Percentiles rank a stretch among this genome's conserved stretches.
phyloP scores from a whole-genome alignment of 768 basidiomycete genomes.

The Mycena pura region DNA sequence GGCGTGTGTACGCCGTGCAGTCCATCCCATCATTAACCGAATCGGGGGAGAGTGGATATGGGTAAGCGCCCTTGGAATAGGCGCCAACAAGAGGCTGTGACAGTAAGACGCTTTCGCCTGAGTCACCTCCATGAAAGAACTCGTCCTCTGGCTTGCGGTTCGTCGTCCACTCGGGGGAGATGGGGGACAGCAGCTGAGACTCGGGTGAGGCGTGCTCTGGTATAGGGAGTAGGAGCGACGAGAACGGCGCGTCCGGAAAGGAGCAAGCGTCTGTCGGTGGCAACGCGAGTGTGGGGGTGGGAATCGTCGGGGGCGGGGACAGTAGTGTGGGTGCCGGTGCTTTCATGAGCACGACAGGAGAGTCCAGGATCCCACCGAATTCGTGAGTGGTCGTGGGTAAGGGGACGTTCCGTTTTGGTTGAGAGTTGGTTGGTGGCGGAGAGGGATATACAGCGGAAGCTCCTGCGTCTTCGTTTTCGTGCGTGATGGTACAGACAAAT shows the following conservation, averaged over 20 bases:
- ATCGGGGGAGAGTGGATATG: neutral
- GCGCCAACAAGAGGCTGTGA: conserved; percentile 9
- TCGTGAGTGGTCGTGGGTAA: conserved; percentile 12
- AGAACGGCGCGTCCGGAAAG: neutral
- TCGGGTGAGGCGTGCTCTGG: conserved; percentile 5
- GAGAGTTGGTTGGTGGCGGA: conserved; percentile 19
- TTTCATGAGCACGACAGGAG: conserved; percentile 17
- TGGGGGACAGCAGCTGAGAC: conserved; percentile 22
- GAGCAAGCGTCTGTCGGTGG: conserved; percentile 1
- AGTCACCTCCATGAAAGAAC: neutral
- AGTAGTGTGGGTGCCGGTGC: neutral
- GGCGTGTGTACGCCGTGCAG: neutral
- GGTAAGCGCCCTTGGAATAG: conserved; percentile 1
- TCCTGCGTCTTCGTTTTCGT: conserved; percentile 5
- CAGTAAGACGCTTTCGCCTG: conserved; percentile 18
- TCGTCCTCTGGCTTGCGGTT: conserved; percentile 7
- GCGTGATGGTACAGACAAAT: conserved; percentile 22
- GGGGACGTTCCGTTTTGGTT: conserved; percentile 20
- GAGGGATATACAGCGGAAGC: conserved; percentile 22
- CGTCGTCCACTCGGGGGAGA: conserved; percentile 23
- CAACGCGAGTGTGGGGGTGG: conserved; percentile 18
- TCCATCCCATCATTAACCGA: conserved; percentile 9
- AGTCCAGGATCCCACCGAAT: conserved; percentile 23
- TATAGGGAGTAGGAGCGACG: conserved; percentile 19
- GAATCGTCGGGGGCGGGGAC: conserved; percentile 22